Percentiles rank a stretch among this genome's conserved stretches.
Conservation (phyloP, 192 early-diverging fungal species). For the Allomyces macrogynus region DNA sequence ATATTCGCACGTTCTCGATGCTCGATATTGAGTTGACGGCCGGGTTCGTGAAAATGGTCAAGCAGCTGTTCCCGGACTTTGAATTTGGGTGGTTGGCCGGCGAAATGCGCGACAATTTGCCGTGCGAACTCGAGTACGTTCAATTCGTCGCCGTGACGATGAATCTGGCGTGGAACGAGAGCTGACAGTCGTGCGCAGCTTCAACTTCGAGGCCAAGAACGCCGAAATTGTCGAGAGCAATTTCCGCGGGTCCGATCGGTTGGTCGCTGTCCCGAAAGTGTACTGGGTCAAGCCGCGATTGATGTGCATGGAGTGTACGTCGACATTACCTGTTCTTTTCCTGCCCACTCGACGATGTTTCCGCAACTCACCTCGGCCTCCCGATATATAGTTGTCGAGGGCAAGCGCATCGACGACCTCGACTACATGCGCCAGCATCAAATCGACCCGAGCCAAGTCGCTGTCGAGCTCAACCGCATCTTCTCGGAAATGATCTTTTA, state of each 20-base stretch:
- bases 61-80: constrained; percentile 70
- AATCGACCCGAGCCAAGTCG: constrained; percentile 58
- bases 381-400: constrained; percentile 14
- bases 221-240: constrained; percentile 39
- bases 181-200: background rate
- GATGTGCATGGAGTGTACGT: constrained; percentile 69
- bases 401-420: constrained; percentile 57
- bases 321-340: background rate
- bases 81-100: constrained; percentile 74
- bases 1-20: constrained; percentile 47
- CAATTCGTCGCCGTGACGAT: background rate
- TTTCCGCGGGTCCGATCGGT: constrained; percentile 26
- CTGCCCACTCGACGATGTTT: constrained; percentile 5
- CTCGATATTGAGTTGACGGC: constrained; percentile 62
- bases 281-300: constrained; percentile 54
- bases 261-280: constrained; percentile 58
- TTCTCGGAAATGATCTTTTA: constrained; percentile 84
- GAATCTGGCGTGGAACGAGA: no score
- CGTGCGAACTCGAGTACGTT: constrained; percentile 70
- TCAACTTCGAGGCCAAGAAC: constrained; percentile 47
- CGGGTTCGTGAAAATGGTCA: constrained; percentile 36
- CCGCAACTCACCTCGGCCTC: background rate
- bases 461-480: constrained; percentile 45
- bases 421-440: constrained; percentile 39
- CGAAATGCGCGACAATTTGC: constrained; percentile 65